Percentiles rank a stretch among this genome's conserved stretches.
phyloP scores from a whole-genome alignment of 768 basidiomycete genomes.

The Psilocybe tampanensis region DNA sequence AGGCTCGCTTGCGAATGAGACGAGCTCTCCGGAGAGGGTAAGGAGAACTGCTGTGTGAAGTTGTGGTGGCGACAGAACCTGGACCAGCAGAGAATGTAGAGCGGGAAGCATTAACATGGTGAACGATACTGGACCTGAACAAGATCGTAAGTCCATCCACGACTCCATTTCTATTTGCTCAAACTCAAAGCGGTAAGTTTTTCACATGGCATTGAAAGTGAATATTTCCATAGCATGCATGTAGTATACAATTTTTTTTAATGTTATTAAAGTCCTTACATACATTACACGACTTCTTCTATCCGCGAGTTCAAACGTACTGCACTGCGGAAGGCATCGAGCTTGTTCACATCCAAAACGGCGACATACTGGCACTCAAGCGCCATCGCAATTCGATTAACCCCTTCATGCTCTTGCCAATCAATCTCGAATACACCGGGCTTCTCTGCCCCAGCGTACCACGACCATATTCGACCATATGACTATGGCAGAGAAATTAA shows the following conservation, averaged over 20 bases:
- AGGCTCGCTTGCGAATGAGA: constrained; percentile 64
- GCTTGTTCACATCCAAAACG: constrained; percentile 60
- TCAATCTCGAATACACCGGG: constrained; percentile 77
- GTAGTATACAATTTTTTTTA: constrained; percentile 1
- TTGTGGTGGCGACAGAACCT: constrained; percentile 58
- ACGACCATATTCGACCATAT: constrained; percentile 61
- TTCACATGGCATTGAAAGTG: neutral
- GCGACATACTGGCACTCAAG: constrained; percentile 70
- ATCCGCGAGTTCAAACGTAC: constrained; percentile 8
- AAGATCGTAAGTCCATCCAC: neutral
- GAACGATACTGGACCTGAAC: neutral
- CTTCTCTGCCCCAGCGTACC: constrained; percentile 59
- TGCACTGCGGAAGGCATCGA: constrained; percentile 26
- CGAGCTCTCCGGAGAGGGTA: constrained; percentile 73
- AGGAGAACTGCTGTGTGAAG: constrained; percentile 74
- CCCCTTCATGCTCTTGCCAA: constrained; percentile 58
- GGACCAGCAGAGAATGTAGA: constrained; percentile 65
- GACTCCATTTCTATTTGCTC: no score
- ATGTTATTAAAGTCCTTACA: constrained; percentile 6
- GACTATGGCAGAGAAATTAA: constrained; percentile 25
- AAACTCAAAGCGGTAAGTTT: constrained; percentile 2
- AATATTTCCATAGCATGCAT: neutral
- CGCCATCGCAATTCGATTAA: constrained; percentile 69
- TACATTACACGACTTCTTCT: neutral
- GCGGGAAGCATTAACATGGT: constrained; percentile 72